Evolutionary conservation across 192 early-diverging fungal genomes (phyloP), one percentile per base, ranked within the genome.

Genomic region (Coemansia sp.): DNA sequence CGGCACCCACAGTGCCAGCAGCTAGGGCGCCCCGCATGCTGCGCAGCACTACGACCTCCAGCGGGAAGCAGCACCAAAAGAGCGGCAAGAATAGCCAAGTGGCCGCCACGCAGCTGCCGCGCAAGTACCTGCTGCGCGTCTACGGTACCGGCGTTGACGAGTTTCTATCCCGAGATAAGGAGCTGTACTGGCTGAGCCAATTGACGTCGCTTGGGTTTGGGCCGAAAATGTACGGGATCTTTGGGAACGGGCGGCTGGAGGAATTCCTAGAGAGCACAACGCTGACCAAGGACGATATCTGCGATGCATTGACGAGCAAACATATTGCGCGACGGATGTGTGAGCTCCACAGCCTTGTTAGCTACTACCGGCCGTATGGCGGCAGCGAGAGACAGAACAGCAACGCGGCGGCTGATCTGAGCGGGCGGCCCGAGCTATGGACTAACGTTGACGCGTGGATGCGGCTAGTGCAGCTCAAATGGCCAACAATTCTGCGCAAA

Each of bases 181-280:
- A 96, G 68, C 84, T 96, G 48, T 81, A 87, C 26, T 96, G 92
- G 89, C 79, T 95, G 26, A 64, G 75, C 55, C 86, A 90, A 51
- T 72, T 96, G 23, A 89, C 90, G 4, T 72, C 79, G 1, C 71
- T 89, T 56, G 88, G 90, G 0, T 85, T 93, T n/a, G 94, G 92
- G 2, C 91, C 94, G 7, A 79, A 73, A 3, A 65, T 96, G 39
- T 77, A 92, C 11, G 90, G 87, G 2, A 88, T 90, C 18, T 96
- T 95, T 75, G 85, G 78, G 16, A 96, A 96, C 72, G 94, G 94
- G 35, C 83, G 94, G 9, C 81, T 96, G 66, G 94, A 96, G 65
- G 86, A 96, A 71, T 95, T 87, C 55, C 78, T 96, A 1, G 88
- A 91, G 45, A 91, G 90, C 24, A 83, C 75, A 0, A 94, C 92